Base-by-base conservation (phyloP, 2,329 filamentous ascomycete genomes). In the Pestalotiopsis sp. region DNA sequence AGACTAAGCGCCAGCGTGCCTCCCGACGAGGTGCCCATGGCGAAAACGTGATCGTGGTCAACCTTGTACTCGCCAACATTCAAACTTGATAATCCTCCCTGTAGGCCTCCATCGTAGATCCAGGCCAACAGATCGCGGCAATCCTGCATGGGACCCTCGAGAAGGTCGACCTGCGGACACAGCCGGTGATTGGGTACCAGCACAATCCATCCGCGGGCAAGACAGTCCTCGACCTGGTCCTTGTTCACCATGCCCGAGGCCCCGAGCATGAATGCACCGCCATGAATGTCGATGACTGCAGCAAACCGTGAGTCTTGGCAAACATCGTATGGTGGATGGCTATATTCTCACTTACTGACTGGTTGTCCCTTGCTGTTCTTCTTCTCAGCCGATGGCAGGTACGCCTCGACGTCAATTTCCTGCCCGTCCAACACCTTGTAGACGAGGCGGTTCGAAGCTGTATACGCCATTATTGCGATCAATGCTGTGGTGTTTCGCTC, bases 251-350 rank as follows among this genome's bases (percentile, higher is more conserved):
- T 79, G 20, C 76, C 71, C 2, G 78, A 80, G 31, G 78, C 75
- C 11, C 80, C 80, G 31, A 83, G 78, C 78, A 82, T 82, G 72
- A 82, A 83, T 25, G 80, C 81, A n/a, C 81, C 81, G 59, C 81
- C 81, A 73, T 83, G 81, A 64, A 83, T 82, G 67, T 80, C 74
- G 69, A 83, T 82, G 59, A 82, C 81, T 80, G 64, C 4, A 27
- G 12, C 40, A 4, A 23, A 13, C 38, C 14, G 38, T n/a, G n/a
- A 64, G 63, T 25, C 27, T 31, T 13, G n/a, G 63, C 12, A 12
- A 9, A 17, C 4, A 38, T 9, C n/a, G 20, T 31, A 17, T 14
- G 7, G 36, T 9, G 31, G 31, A 2, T 36, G 23, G 2, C 40
- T 11, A 45, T 57, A 57, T 23, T 3, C 12, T 66, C 12, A 52